phyloP scores from a whole-genome alignment of 225 moss, liverwort and hornwort genomes.

The Pleurozium schreberi region DNA sequence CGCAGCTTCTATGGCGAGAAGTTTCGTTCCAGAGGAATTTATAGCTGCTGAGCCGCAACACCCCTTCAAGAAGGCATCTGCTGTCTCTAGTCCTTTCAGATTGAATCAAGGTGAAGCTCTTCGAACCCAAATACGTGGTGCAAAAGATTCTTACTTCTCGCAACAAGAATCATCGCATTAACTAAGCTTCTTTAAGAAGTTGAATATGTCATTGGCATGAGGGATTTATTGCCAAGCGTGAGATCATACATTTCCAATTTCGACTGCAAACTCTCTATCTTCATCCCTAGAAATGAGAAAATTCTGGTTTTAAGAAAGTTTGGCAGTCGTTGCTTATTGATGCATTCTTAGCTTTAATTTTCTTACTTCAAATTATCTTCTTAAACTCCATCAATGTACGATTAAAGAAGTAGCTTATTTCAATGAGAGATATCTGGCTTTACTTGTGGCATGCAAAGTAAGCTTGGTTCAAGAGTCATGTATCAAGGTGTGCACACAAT shows the following conservation, averaged over 20 bases:
- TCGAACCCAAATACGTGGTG: background rate
- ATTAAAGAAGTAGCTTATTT: background rate
- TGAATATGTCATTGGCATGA: background rate
- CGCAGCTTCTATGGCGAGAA: background rate
- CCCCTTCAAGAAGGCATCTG: background rate
- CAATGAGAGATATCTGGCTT: background rate
- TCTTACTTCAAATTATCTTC: background rate
- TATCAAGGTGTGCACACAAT: background rate
- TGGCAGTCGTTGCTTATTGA: background rate
- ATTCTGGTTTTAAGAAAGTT: background rate
- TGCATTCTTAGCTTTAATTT: background rate
- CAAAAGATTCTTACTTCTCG: background rate
- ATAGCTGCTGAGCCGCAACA: background rate
- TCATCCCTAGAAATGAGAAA: background rate
- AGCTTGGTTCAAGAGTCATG: background rate
- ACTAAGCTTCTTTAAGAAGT: background rate
- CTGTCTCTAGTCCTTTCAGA: background rate
- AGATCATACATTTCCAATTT: background rate
- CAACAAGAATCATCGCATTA: background rate
- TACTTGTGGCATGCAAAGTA: background rate
- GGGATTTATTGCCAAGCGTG: background rate
- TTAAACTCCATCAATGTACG: background rate
- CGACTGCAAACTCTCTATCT: background rate
- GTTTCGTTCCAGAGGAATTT: background rate
- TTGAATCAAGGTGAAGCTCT: constrained; percentile 1